Evolutionary conservation across 1,284 basidiomycete genomes (phyloP).

Genomic region (Abortiporus biennis): DNA sequence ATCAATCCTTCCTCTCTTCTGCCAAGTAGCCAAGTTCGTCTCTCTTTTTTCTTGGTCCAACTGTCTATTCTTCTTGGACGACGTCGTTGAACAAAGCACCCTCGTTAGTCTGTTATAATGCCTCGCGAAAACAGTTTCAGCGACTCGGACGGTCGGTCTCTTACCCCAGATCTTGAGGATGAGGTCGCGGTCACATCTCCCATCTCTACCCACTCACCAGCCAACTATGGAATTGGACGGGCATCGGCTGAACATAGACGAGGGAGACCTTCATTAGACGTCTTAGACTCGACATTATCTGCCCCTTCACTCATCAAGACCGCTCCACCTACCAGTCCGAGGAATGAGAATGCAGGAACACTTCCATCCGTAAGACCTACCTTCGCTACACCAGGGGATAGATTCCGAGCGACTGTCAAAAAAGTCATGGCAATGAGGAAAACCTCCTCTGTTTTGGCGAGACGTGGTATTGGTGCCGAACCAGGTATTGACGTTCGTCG

Average conservation of each 20-base stretch:
- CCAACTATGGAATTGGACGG: not conserved
- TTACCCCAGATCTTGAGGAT: conserved; percentile 44
- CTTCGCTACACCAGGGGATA: conserved; percentile 32
- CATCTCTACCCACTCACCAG: conserved; percentile 3
- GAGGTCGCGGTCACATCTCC: conserved; percentile 12
- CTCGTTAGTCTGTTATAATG: no score
- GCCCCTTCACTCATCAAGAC: conserved; percentile 1
- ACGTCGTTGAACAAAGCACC: no score
- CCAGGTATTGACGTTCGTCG: conserved; percentile 57
- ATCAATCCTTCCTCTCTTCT: no score
- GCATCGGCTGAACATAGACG: not conserved
- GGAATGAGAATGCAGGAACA: no score
- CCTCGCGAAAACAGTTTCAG: conserved; percentile 55
- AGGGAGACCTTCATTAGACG: conserved; percentile 3
- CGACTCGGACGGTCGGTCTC: conserved; percentile 51
- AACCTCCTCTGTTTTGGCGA: conserved; percentile 36
- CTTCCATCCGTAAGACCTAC: conserved; percentile 1
- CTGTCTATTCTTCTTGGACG: no score
- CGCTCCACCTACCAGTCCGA: not conserved
- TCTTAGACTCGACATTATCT: not conserved
- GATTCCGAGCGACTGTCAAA: conserved; percentile 43
- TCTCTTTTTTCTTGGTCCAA: no score
- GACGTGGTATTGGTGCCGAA: conserved; percentile 45
- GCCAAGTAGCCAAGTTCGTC: no score
- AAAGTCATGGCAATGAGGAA: conserved; percentile 53